Evolutionary conservation across 2,329 filamentous ascomycete genomes (phyloP), one percentile per base, ranked within the genome.

Genomic region (Tolypocladium paradoxum): DNA sequence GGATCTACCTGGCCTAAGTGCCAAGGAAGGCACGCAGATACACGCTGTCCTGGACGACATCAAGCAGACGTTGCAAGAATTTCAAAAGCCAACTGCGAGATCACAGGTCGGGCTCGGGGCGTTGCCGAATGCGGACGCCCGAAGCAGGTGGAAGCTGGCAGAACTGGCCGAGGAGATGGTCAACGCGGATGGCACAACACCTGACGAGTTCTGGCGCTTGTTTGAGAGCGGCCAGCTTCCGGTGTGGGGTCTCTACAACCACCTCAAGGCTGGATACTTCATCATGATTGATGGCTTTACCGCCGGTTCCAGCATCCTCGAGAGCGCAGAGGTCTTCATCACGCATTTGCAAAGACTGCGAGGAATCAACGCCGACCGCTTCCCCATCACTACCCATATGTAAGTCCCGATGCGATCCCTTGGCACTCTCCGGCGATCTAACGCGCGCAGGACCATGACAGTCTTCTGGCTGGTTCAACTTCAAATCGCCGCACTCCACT

Each of bases 391-490:
- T 1, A 64, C 66, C 0, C 68, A 70, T 47, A 61, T 57, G 64
- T 61, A 58, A 29, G 61, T 54, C 38, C 24, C 29, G 4, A 7
- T 7, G 7, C 7, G 8, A 4, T 2, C 11, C n/a, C 8, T 36
- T 4, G 33, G 4, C 24, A 14, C 29, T 20, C 40, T 18, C 9
- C 3, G 8, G 29, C 29, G 29, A 29, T 29, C 7, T 36, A 8
- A 31, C 2, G 0, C 2, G 12, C 4, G 7, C 2, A 66, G 64
- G 4, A 66, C 64, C 1, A 65, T 70, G 62, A 69, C 68, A 0
- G 54, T 64, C 3, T 70, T 70, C 48, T 70, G 68, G 63, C 58
- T 70, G 3, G 57, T 66, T 22, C 64, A 66, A n/a, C 63, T 70
- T 0, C 64, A 66, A 18, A 50, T 64, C 3, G 63, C 68, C 1